Conservation (phyloP, 2,329 filamentous ascomycete genomes). For the Pseudocercospora eumusae region DNA sequence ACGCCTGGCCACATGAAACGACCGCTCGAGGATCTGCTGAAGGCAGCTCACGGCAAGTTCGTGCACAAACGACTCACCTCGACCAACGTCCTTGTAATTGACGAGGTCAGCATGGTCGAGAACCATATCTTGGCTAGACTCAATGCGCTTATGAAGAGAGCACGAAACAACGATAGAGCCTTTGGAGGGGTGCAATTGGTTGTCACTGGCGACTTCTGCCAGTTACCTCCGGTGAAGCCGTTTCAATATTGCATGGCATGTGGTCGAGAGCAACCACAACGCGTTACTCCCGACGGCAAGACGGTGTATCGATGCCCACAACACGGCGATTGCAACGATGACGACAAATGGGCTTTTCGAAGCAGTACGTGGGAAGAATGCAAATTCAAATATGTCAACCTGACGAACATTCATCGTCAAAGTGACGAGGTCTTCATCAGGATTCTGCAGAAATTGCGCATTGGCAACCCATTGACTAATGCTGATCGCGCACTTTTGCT, state of each 20-base stretch:
- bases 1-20: slow-evolving; percentile 50
- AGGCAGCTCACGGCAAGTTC: slow-evolving; percentile 39
- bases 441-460: slow-evolving; percentile 58
- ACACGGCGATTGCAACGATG: slow-evolving; percentile 47
- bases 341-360: slow-evolving; percentile 63
- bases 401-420: slow-evolving; percentile 61
- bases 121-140: slow-evolving; percentile 57
- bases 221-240: slow-evolving; percentile 61
- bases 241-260: slow-evolving; percentile 57
- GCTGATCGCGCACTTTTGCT: slow-evolving; percentile 49
- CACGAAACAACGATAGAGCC: slow-evolving; percentile 14
- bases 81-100: slow-evolving; percentile 62
- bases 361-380: slow-evolving; percentile 58
- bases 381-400: slow-evolving; percentile 54
- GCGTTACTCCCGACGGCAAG: slow-evolving; percentile 28
- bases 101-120: slow-evolving; percentile 68
- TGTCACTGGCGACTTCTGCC: slow-evolving; percentile 59
- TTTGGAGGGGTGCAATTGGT: slow-evolving; percentile 45
- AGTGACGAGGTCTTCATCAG: slow-evolving; percentile 56
- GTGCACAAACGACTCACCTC: slow-evolving; percentile 43
- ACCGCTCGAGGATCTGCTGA: slow-evolving; percentile 37
- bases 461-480: slow-evolving; percentile 46
- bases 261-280: slow-evolving; percentile 40
- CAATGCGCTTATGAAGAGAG: slow-evolving; percentile 15
- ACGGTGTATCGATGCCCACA: slow-evolving; percentile 38